Percentiles rank a stretch among this genome's conserved stretches.
Conservation (phyloP, 108 stramenopile genomes). For the Hondaea fermentalgiana region DNA sequence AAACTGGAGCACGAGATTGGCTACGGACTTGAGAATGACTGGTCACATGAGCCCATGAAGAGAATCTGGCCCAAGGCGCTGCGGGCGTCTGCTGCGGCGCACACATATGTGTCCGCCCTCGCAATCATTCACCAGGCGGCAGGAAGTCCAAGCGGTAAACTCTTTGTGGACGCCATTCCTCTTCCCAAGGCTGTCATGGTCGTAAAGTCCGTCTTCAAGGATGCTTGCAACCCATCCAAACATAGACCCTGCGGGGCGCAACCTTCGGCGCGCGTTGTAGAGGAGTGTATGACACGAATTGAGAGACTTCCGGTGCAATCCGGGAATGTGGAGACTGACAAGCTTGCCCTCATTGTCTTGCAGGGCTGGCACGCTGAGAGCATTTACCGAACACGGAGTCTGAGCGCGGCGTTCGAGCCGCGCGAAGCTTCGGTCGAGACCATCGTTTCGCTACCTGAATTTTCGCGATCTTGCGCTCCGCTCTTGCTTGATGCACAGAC, state of each 20-base stretch:
- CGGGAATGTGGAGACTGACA: not conserved
- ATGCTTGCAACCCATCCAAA: not conserved
- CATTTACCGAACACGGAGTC: not conserved
- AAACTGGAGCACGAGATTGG: not conserved
- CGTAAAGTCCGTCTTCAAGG: not conserved
- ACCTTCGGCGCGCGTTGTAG: not conserved
- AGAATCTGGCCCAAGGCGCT: not conserved
- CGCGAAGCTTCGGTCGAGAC: not conserved
- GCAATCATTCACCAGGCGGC: not conserved
- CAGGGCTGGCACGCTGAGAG: not conserved
- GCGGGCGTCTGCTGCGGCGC: not conserved
- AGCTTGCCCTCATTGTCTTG: not conserved
- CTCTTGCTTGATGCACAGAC: not conserved
- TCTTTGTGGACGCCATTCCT: not conserved
- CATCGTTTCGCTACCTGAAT: not conserved
- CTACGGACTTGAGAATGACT: not conserved
- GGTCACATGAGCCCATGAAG: not conserved
- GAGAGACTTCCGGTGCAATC: not conserved
- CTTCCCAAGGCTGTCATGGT: not conserved
- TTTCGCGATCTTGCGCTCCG: not conserved
- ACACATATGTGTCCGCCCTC: not conserved
- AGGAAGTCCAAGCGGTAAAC: not conserved
- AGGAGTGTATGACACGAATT: not conserved
- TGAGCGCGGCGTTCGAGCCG: not conserved
- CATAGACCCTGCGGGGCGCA: not conserved